Base-by-base conservation (phyloP, 768 basidiomycete species). In the Lactarius evosmus region DNA sequence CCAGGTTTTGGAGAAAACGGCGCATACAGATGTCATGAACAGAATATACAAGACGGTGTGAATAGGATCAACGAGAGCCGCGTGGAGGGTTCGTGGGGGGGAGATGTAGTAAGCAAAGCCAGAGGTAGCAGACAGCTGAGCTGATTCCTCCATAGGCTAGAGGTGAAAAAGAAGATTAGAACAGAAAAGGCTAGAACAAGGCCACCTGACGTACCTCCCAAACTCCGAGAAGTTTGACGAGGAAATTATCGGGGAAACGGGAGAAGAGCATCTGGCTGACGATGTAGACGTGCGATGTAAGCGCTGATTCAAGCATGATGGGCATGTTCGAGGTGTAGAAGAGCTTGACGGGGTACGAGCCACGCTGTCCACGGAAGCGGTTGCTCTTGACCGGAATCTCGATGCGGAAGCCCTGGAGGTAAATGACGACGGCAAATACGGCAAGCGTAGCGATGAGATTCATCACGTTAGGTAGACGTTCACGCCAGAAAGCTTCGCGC, bases 301-400 rank as follows among this genome's bases (percentile, higher is more conserved):
- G 79, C 16, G 95, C 95, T 16, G 85, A 87, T 78, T 98, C 92
- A 65, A 98, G 85, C 96, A 99, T 99, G 81, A 99, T 98, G 62
- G 96, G 96, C 96, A 98, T 99, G 80, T 98, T 99, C 50, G 86
- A 89, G 17, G 97, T 98, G 78, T 98, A 99, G 80, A 99, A 98
- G 40, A 98, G 85, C 79, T 98, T 98, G 80, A 99, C 84, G 57
- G 97, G 97, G 80, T 98, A 98, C 16, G 85, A 84, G 46, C 93
- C 95, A 33, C 95, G 84, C 75, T 98, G 95, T n/a, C 97, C 97
- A 62, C 95, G 84, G 87, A 95, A 93, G 68, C 86, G 85, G 81
- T 92, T 95, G 79, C 87, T 90, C 84, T 98, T 98, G 74, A 98
- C 93, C 8, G 95, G 96, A 73, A 98, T 98, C 75, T 98, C 96